phyloP scores from a whole-genome alignment of 495 filamentous ascomycete genomes.

The Penicillium cinerascens region DNA sequence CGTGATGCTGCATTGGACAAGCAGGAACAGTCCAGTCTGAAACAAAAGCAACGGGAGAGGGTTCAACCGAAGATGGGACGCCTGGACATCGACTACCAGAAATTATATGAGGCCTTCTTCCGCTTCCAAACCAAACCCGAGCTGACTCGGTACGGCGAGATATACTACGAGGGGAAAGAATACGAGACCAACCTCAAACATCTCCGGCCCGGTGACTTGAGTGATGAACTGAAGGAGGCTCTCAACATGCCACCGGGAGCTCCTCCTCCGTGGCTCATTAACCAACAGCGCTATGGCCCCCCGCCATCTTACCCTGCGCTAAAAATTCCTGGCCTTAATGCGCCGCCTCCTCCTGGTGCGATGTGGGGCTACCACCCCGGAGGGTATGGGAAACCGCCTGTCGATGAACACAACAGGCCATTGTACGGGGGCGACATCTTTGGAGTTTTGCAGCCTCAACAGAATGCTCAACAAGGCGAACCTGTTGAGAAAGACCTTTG shows the following conservation, averaged over 20 bases:
- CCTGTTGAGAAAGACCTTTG: conserved; percentile 85
- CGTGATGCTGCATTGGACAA: conserved; percentile 94
- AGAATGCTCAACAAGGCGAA: conserved; percentile 62
- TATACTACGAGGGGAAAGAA: conserved; percentile 98
- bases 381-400: conserved; percentile 92
- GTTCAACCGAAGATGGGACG: conserved; percentile 97
- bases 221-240: conserved; percentile 86
- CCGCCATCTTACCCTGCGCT: conserved; percentile 90
- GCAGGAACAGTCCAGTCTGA: conserved; percentile 82
- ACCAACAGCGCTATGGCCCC: conserved; percentile 89
- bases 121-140: conserved; percentile 93
- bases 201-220: conserved; percentile 84
- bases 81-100: conserved; percentile 96
- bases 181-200: conserved; percentile 92
- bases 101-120: conserved; percentile 97
- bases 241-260: conserved; percentile 91
- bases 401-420: conserved; percentile 86
- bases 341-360: conserved; percentile 90
- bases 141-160: conserved; percentile 90
- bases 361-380: conserved; percentile 94
- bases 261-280: conserved; percentile 95
- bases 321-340: conserved; percentile 92
- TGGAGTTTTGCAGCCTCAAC: conserved; percentile 68
- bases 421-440: conserved; percentile 94
- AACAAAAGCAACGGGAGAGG: conserved; percentile 92